Evolutionary conservation across 495 filamentous ascomycete genomes (phyloP).

Genomic region (Penicillium alfredii): DNA sequence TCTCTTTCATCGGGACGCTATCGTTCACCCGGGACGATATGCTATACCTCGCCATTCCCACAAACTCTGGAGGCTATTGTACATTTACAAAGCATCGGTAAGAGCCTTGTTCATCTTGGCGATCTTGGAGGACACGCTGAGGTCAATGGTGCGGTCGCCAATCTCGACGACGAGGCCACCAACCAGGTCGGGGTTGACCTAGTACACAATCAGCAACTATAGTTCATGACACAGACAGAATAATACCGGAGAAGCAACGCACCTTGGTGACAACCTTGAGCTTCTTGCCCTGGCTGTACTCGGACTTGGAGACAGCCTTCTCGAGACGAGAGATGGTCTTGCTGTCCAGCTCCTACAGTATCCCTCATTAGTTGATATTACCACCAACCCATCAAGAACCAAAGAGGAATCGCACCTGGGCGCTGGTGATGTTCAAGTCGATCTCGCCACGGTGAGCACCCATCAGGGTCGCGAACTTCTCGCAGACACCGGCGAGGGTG

Average conservation of each 20-base stretch:
- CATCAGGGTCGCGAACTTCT: conserved; percentile 85
- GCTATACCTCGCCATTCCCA: conserved; percentile 21
- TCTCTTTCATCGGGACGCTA: conserved; percentile 24
- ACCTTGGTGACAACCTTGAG: conserved; percentile 93
- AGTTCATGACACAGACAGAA: too few species aligned
- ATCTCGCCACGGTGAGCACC: conserved; percentile 86
- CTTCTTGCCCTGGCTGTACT: conserved; percentile 90
- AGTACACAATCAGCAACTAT: too few species aligned
- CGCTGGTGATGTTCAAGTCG: conserved; percentile 83
- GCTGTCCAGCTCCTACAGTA: conserved; percentile 72
- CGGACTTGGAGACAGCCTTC: conserved; percentile 79
- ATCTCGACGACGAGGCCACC: conserved; percentile 95
- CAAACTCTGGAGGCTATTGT: conserved; percentile 24
- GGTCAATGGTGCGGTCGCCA: conserved; percentile 95
- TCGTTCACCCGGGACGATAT: conserved; percentile 27
- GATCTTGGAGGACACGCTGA: conserved; percentile 91
- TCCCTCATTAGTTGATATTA: conserved; percentile 13
- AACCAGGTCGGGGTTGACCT: conserved; percentile 92
- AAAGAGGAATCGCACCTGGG: conserved; percentile 57
- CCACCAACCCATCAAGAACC: too few species aligned
- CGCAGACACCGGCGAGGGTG: conserved; percentile 70
- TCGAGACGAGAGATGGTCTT: conserved; percentile 81
- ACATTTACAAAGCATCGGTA: conserved; percentile 85
- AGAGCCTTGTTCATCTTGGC: conserved; percentile 99
- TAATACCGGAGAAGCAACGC: conserved; percentile 17